These are phyloP conservation scores for Tricholoma sp. DNA, from an alignment of 768 basidiomycete species.

Conservation along the genomic window DNA sequence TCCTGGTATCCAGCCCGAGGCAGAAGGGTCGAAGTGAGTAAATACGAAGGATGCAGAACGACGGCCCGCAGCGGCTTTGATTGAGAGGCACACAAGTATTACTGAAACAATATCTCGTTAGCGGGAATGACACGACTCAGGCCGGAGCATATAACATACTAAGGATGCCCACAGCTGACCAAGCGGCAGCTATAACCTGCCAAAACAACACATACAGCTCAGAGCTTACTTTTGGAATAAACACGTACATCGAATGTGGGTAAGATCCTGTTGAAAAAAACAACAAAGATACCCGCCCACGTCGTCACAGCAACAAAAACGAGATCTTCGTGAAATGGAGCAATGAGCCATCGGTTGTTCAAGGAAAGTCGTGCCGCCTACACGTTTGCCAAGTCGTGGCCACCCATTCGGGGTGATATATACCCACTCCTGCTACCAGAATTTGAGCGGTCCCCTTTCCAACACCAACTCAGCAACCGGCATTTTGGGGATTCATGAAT, in stretches of 20 bases:
- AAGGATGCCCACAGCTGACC: constrained; percentile 59
- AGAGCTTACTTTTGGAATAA: not conserved
- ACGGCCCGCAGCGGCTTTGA: constrained; percentile 53
- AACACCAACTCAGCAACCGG: not conserved
- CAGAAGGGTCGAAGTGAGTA: constrained; percentile 53
- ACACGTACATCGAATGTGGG: constrained; percentile 42
- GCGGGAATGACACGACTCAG: no score
- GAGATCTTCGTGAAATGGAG: constrained; percentile 30
- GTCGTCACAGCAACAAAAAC: constrained; percentile 54
- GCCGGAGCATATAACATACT: constrained; percentile 20
- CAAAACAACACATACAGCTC: not conserved
- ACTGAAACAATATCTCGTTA: constrained; percentile 25
- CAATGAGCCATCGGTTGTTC: not conserved
- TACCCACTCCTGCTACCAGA: constrained; percentile 51
- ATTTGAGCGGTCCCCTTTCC: constrained; percentile 52
- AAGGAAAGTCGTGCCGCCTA: constrained; percentile 14
- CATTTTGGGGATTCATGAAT: no score
- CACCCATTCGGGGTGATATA: constrained; percentile 55
- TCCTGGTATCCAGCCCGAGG: constrained; percentile 63
- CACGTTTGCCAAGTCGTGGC: constrained; percentile 59
- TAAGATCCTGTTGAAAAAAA: constrained; percentile 51
- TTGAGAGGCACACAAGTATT: constrained; percentile 36
- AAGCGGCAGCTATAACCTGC: constrained; percentile 53
- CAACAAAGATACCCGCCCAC: constrained; percentile 43
- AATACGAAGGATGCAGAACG: constrained; percentile 53